Conservation (phyloP, 257 asterid species). For the Verbena officinalis region DNA sequence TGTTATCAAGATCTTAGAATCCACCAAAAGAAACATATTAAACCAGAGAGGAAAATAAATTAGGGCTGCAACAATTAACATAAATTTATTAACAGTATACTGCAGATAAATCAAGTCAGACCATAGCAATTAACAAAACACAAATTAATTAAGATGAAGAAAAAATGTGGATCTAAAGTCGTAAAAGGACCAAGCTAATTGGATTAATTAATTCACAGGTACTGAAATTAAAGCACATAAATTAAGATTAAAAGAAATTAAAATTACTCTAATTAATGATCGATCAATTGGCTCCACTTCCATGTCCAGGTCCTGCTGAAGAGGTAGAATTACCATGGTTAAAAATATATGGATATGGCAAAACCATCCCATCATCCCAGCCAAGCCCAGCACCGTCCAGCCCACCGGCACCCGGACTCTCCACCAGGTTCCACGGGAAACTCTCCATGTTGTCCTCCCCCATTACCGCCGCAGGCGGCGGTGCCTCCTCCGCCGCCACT, state of each 20-base stretch:
- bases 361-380: conserved; percentile 32
- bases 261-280: conserved; percentile 2
- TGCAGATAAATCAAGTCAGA: too few relatives aligned
- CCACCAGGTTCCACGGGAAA: conserved; percentile 38
- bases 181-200: neutral
- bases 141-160: too few relatives aligned
- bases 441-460: conserved; percentile 21
- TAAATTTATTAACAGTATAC: too few relatives aligned
- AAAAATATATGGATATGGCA: conserved; percentile 32
- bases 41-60: too few relatives aligned
- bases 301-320: neutral
- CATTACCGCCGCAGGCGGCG: neutral
- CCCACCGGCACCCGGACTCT: conserved; percentile 23
- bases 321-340: neutral
- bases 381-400: conserved; percentile 11
- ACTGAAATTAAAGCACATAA: neutral
- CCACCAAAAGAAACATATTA: too few relatives aligned
- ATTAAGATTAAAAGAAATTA: neutral
- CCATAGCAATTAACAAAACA: too few relatives aligned
- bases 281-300: conserved; percentile 6
- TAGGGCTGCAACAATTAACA: too few relatives aligned
- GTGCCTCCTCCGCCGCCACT: neutral
- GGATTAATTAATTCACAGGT: conserved; percentile 1
- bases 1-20: too few relatives aligned
- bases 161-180: too few relatives aligned